Evolutionary conservation across 495 filamentous ascomycete species (phyloP), one percentile per base, ranked within the genome.

Genomic region (Aspergillus bertholletiae): DNA sequence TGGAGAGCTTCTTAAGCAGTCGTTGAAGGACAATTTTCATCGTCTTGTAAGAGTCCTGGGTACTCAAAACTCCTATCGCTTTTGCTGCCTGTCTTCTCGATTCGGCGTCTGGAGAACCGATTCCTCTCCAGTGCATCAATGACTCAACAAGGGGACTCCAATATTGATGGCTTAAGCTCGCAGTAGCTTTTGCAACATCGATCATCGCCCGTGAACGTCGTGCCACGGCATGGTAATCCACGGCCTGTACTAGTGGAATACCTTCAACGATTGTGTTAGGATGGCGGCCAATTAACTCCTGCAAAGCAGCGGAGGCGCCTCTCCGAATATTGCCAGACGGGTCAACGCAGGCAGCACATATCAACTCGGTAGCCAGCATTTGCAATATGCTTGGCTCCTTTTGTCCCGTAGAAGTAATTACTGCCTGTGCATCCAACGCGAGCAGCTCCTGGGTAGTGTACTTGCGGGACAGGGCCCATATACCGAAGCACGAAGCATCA

Each of bases 401-500:
- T n/a, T 63, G 57, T 0, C 64, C 58, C 18, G 65, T 63, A 11
- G 68, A 47, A 3, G 64, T 62, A 13, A 62, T 58, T 28, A 74
- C 69, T 18, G 58, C 50, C 32, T 70, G 65, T 0, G 77, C 66
- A 7, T 80, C 73, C 4, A 94, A 78, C 2, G 77, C 76, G 9
- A 87, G 78, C 11, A 97, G 74, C 61, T 96, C 92, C 1, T 74
- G 59, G 0, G 93, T 96, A 1, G 81, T 86, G 58, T 97, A 99
- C 45, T 91, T 85, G 54, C 94, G 80, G 40, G 92, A 92, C 11
- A 97, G 69, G 1, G 92, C 84, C 94, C 94, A 99, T 24, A 96
- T 86, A 26, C 94, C 94, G 63, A 97, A 97, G 66, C 90, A 95
- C 2, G 94, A 89, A 5, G 95, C 95, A 74, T 99, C 94, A 49